Evolutionary conservation across 805 yeast species (phyloP).

Genomic region (Sporopachydermia lactativora): DNA sequence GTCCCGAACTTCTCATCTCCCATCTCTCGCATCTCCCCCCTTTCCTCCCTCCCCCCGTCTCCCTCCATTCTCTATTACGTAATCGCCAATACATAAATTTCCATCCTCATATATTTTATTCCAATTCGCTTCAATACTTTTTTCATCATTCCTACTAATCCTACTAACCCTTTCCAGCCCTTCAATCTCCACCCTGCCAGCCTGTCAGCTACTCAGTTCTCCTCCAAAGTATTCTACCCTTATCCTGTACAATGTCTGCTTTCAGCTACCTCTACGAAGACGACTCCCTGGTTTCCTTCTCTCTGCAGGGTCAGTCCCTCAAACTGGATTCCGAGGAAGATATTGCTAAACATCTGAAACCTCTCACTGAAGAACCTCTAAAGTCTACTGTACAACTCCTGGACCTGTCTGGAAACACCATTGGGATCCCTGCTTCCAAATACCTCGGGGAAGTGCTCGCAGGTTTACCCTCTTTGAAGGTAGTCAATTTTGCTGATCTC

Average conservation of each 20-base stretch:
- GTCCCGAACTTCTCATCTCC: too few species aligned
- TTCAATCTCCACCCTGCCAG: too few species aligned
- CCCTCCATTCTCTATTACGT: too few species aligned
- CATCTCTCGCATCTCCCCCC: too few species aligned
- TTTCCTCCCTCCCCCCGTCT: too few species aligned
- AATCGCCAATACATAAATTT: too few species aligned
- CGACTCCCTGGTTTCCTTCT: constrained; percentile 14
- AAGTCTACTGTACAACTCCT: constrained; percentile 32
- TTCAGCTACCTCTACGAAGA: constrained; percentile 1
- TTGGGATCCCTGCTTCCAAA: constrained; percentile 80
- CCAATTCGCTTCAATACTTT: too few species aligned
- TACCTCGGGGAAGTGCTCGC: constrained; percentile 45
- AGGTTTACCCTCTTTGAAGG: constrained; percentile 33
- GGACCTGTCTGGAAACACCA: constrained; percentile 86
- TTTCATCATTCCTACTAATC: too few species aligned
- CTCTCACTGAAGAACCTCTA: constrained; percentile 23
- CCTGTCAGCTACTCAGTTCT: too few species aligned
- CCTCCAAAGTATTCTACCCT: too few species aligned
- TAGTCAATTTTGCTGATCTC: constrained; percentile 78
- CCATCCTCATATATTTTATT: too few species aligned
- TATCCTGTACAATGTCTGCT: not conserved
- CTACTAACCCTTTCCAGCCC: too few species aligned
- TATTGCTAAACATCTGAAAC: constrained; percentile 53
- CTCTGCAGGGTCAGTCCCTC: constrained; percentile 60
- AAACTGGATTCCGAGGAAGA: constrained; percentile 65